phyloP scores from a whole-genome alignment of 2,329 filamentous ascomycete species.

The Calonectria pauciramosa region DNA sequence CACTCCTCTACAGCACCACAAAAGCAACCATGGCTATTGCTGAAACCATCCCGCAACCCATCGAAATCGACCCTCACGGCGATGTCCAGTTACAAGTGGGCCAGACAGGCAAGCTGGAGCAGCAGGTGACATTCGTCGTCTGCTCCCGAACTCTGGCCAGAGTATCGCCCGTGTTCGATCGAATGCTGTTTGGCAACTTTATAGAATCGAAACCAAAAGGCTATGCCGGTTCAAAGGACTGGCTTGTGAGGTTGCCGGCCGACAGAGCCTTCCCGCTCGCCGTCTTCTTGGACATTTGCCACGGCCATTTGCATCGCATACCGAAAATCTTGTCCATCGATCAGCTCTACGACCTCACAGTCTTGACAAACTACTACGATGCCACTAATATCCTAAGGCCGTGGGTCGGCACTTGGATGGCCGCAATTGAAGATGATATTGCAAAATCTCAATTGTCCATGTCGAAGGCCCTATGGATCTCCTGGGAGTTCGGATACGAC shows the following conservation, averaged over 20 bases:
- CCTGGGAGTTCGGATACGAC: constrained; percentile 48
- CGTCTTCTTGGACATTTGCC: constrained; percentile 48
- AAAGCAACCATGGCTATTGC: constrained; percentile 12
- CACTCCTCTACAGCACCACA: neutral
- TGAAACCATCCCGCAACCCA: neutral
- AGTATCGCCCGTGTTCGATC: constrained; percentile 45
- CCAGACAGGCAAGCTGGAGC: neutral
- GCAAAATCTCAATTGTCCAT: constrained; percentile 31
- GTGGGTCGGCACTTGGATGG: constrained; percentile 43
- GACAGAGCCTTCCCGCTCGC: constrained; percentile 47
- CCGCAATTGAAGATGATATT: constrained; percentile 27
- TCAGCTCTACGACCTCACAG: constrained; percentile 45
- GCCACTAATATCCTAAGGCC: constrained; percentile 42
- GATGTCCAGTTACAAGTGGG: constrained; percentile 30
- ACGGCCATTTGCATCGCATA: constrained; percentile 46
- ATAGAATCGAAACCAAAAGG: constrained; percentile 35
- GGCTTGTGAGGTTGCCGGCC: constrained; percentile 48
- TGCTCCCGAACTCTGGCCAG: constrained; percentile 47
- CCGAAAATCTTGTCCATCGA: constrained; percentile 38
- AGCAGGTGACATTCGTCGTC: constrained; percentile 34
- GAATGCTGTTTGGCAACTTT: constrained; percentile 48
- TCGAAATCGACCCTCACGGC: constrained; percentile 30
- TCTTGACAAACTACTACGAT: constrained; percentile 50
- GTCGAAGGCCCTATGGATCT: constrained; percentile 47
- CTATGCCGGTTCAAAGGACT: constrained; percentile 26